These are phyloP conservation scores for Auricularia cornea DNA, from an alignment of 768 basidiomycete genomes.

Conservation along the genomic window DNA sequence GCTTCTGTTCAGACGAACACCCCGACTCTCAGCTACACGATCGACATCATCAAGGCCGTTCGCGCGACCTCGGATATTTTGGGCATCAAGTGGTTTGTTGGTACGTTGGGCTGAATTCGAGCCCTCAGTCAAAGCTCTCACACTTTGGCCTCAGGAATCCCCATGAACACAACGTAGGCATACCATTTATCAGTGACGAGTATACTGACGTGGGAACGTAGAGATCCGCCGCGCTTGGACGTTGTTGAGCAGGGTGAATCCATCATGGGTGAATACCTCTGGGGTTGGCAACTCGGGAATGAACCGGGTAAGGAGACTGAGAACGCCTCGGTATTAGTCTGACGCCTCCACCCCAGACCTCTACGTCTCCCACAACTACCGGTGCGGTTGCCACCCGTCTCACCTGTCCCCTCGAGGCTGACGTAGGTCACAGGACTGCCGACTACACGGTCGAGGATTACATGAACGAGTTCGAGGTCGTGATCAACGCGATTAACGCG, in stretches of 20 bases:
- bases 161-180: slow-evolving; percentile 31
- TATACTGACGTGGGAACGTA: no score
- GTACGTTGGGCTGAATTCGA: no score
- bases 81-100: slow-evolving; percentile 59
- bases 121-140: no score
- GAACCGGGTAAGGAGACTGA: not conserved
- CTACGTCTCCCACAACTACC: not conserved
- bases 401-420: no score
- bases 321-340: no score
- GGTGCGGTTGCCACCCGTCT: no score
- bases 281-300: not conserved
- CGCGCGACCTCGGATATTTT: slow-evolving; percentile 49
- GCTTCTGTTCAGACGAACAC: slow-evolving; percentile 71
- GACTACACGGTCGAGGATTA: slow-evolving; percentile 34
- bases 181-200: no score
- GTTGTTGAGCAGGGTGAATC: not conserved
- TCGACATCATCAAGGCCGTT: slow-evolving; percentile 60
- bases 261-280: not conserved
- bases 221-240: not conserved
- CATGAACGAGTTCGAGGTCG: slow-evolving; percentile 39
- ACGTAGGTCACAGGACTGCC: no score
- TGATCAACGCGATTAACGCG: slow-evolving; percentile 36
- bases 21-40: slow-evolving; percentile 54
- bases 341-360: no score
- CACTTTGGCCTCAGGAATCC: slow-evolving; percentile 27